Evolutionary conservation across 1,139 yeast genomes (phyloP).

Genomic region (Candida sanyaensis): DNA sequence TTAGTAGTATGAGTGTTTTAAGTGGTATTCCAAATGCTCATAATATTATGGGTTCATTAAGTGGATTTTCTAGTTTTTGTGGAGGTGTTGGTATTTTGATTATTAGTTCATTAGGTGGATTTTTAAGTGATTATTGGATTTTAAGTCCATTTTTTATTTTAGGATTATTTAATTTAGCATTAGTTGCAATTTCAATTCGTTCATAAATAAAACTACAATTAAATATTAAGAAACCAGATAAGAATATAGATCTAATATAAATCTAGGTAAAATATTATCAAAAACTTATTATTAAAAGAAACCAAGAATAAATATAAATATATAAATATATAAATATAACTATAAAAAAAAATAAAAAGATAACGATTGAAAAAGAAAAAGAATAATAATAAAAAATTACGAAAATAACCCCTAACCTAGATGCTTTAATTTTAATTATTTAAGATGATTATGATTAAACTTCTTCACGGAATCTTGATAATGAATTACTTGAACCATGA

Average conservation of each 20-base stretch:
- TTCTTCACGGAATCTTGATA: constrained; percentile 16
- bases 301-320: too few relatives aligned
- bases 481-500: constrained; percentile 13
- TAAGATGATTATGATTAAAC: background rate
- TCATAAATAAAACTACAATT: background rate
- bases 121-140: constrained; percentile 56
- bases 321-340: too few relatives aligned
- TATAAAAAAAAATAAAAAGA: too few relatives aligned
- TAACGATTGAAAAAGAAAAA: too few relatives aligned
- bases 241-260: background rate
- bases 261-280: too few relatives aligned
- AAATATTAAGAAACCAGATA: background rate
- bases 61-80: constrained; percentile 66
- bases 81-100: constrained; percentile 73
- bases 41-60: constrained; percentile 56
- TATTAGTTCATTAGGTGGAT: constrained; percentile 62
- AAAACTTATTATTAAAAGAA: too few relatives aligned
- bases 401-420: too few relatives aligned
- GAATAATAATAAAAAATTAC: background rate
- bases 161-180: constrained; percentile 40
- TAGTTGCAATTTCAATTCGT: constrained; percentile 7
- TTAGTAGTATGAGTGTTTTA: constrained; percentile 48
- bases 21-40: constrained; percentile 28
- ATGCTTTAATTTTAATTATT: background rate
- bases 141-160: constrained; percentile 62